phyloP scores from a whole-genome alignment of 176 grass and related monocot species.

The maize (Zea mays) region Zm-B73-REFERENCE-NAM-5.0 NC_050101.1:163329501-163330000 shows the following conservation, averaged over 20 bases:
- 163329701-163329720: constrained; percentile 6
- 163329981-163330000: constrained; percentile 25
- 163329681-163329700: constrained; percentile 15
- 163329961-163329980: neutral
- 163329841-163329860: constrained; percentile 24
- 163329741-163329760: constrained; percentile 30
- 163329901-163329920: constrained; percentile 21
- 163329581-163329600: constrained; percentile 39
- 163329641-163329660: neutral
- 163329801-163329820: constrained; percentile 12
- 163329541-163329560: neutral
- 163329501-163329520: constrained; percentile 44
- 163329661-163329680: neutral
- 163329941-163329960: constrained; percentile 29
- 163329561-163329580: constrained; percentile 23
- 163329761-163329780: constrained; percentile 14
- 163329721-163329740: constrained; percentile 23
- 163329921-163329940: constrained; percentile 17
- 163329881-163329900: constrained; percentile 32
- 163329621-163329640: neutral
- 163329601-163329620: neutral
- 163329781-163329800: constrained; percentile 26
- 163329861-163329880: constrained; percentile 26
- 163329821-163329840: neutral
- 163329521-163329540: constrained; percentile 30